These are phyloP conservation scores for Rhynchosporium secalis DNA, from an alignment of 2,329 filamentous ascomycete species.

Conservation along the genomic window DNA sequence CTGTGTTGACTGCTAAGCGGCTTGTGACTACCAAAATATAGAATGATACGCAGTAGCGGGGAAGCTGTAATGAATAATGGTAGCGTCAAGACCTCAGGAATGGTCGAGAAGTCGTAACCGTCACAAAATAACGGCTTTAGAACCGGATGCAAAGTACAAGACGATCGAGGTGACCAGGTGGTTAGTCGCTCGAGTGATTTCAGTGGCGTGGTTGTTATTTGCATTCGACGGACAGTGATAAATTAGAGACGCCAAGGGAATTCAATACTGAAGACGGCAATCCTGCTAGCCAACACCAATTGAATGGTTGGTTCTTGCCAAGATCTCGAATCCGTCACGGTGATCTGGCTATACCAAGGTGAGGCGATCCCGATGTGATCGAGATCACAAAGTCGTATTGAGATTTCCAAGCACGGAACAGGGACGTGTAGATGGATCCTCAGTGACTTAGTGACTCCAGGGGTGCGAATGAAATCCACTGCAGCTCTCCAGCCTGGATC, in stretches of 20 bases:
- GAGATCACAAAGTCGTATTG: background rate
- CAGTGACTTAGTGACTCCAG: background rate
- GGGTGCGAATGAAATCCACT: background rate
- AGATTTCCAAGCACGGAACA: background rate
- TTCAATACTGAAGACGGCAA: background rate
- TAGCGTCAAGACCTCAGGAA: background rate
- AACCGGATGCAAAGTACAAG: background rate
- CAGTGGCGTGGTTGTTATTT: background rate
- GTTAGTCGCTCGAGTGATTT: background rate
- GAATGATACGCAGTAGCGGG: background rate
- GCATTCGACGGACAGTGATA: background rate
- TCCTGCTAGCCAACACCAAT: background rate
- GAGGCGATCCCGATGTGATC: background rate
- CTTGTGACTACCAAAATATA: conserved; percentile 9
- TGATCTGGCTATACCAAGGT: background rate
- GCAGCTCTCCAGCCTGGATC: background rate
- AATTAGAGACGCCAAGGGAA: background rate
- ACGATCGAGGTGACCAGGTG: background rate
- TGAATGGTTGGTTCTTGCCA: background rate
- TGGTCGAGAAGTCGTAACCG: background rate
- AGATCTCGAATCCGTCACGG: background rate
- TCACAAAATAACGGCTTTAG: background rate
- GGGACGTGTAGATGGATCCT: background rate
- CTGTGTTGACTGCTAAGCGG: background rate
- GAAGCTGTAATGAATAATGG: background rate